Conservation (phyloP, 1,284 basidiomycete species). For the Trametes pubescens region DNA sequence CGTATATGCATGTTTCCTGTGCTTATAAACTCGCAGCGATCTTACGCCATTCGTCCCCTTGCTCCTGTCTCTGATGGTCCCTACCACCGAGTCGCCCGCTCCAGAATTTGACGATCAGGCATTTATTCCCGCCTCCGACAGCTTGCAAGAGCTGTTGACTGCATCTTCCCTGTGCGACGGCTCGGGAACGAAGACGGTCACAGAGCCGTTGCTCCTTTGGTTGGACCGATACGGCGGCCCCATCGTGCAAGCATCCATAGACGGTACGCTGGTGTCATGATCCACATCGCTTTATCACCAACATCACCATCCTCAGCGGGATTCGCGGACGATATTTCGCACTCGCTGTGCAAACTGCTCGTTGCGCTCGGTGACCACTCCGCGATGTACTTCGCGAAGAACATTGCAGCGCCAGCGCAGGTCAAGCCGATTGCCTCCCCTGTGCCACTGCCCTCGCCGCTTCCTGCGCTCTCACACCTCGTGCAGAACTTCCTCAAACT, state of each 20-base stretch:
- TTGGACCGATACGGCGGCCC: conserved; percentile 60
- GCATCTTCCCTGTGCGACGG: conserved; percentile 78
- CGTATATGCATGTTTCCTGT: neutral
- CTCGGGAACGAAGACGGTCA: conserved; percentile 74
- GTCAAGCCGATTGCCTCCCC: conserved; percentile 40
- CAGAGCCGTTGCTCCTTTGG: conserved; percentile 86
- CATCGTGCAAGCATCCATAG: conserved; percentile 60
- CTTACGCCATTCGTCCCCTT: conserved; percentile 69
- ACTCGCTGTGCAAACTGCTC: conserved; percentile 81
- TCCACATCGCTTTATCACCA: neutral
- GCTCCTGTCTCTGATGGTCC: conserved; percentile 66
- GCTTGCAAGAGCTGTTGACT: conserved; percentile 80
- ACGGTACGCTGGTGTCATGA: conserved; percentile 40
- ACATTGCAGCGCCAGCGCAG: conserved; percentile 59
- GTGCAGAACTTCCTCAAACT: conserved; percentile 78
- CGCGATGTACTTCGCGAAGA: conserved; percentile 76
- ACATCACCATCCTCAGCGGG: conserved; percentile 41
- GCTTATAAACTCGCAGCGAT: conserved; percentile 45
- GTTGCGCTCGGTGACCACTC: conserved; percentile 87
- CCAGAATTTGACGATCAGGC: conserved; percentile 54
- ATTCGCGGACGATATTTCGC: conserved; percentile 62
- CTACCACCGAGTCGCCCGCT: conserved; percentile 44
- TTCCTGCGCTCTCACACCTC: conserved; percentile 43
- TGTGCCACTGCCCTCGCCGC: conserved; percentile 35
- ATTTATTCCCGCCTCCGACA: conserved; percentile 73